Conservation (phyloP, 257 asterid genomes). For the Lycium barbarum region DNA sequence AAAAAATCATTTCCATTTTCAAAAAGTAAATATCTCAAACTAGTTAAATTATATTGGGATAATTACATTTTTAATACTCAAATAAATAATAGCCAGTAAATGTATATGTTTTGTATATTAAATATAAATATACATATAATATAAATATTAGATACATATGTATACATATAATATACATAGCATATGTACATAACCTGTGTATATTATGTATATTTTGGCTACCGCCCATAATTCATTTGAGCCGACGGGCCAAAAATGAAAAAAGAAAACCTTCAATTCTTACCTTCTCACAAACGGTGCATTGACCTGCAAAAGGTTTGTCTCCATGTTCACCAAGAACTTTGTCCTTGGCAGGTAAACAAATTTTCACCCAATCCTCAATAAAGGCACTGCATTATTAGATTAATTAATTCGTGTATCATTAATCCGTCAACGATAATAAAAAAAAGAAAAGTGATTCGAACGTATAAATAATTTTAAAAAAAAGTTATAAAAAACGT, state of each 20-base stretch:
- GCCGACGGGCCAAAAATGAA: no score
- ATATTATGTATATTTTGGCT: no score
- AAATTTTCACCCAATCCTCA: constrained; percentile 91
- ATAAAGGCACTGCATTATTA: constrained; percentile 69
- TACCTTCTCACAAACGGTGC: constrained; percentile 79
- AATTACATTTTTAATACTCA: no score
- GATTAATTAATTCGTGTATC: background rate
- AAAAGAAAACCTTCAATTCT: background rate
- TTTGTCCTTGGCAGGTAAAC: constrained; percentile 83
- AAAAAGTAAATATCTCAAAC: background rate
- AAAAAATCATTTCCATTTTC: background rate
- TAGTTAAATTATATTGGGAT: no score
- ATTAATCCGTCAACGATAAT: background rate
- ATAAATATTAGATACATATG: no score
- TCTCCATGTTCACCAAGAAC: constrained; percentile 49
- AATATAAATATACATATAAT: no score
- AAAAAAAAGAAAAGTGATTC: background rate
- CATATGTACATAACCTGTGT: no score
- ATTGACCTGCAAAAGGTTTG: constrained; percentile 54
- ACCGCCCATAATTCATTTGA: no score
- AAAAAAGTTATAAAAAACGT: constrained; percentile 27
- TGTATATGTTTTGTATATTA: no score
- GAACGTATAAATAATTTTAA: background rate
- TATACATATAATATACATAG: no score
- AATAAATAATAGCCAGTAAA: no score